Conservation (phyloP, 1,284 basidiomycete genomes). For the Inonotus obliquus region DNA sequence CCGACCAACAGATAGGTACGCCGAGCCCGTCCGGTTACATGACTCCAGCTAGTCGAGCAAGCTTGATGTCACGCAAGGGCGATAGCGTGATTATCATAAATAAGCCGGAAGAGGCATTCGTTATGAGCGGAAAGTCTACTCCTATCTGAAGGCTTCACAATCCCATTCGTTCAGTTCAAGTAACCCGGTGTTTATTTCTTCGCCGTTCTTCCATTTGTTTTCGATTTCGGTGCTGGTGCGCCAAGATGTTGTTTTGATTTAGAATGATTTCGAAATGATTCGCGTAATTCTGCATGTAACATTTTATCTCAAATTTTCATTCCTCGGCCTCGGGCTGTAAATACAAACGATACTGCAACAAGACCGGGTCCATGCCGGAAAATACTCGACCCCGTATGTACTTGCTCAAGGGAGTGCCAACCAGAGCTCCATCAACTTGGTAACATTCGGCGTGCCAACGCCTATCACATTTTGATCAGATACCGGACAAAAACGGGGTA, state of each 20-base stretch:
- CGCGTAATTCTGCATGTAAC: not conserved
- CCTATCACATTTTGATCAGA: slow-evolving; percentile 9
- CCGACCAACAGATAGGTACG: not conserved
- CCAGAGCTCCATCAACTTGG: slow-evolving; percentile 19
- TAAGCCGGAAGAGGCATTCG: slow-evolving; percentile 7
- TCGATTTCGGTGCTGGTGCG: not conserved
- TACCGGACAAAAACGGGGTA: not conserved
- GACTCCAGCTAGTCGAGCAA: not conserved
- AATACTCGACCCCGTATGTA: too few species aligned
- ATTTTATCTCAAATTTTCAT: not conserved
- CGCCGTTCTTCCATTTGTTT: not conserved
- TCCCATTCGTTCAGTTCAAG: not conserved
- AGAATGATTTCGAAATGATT: not conserved
- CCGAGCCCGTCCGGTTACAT: not conserved
- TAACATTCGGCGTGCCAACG: slow-evolving; percentile 20
- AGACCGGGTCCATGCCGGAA: too few species aligned
- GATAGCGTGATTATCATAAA: slow-evolving; percentile 5
- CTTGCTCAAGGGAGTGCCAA: slow-evolving; percentile 14
- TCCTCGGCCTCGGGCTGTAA: too few species aligned
- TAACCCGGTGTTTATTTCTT: not conserved
- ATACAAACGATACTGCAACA: too few species aligned
- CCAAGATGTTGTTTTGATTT: too few species aligned
- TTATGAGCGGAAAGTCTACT: not conserved
- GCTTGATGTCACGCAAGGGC: not conserved
- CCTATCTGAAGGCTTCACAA: not conserved